phyloP scores from a whole-genome alignment of 1,139 yeast species.

The Saccharomyces hybrid region DNA sequence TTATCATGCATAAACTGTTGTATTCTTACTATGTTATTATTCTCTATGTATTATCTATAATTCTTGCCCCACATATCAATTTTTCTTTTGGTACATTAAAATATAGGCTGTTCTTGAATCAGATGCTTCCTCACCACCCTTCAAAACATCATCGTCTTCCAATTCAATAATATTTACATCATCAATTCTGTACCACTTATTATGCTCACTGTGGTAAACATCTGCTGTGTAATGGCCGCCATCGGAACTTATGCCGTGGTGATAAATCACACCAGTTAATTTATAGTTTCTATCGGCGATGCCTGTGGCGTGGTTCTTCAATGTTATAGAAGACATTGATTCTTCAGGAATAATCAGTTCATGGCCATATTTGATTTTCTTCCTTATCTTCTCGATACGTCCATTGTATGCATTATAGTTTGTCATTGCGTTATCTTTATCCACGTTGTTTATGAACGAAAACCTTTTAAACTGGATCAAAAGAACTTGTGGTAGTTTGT shows the following conservation, averaged over 20 bases:
- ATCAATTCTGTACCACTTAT: conserved; percentile 80
- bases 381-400: conserved; percentile 44
- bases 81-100: conserved; percentile 50
- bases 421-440: conserved; percentile 31
- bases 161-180: conserved; percentile 59
- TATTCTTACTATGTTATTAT: background rate
- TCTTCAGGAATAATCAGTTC: conserved; percentile 48
- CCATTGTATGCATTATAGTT: conserved; percentile 35
- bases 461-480: conserved; percentile 85
- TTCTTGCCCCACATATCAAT: conserved; percentile 16
- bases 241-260: conserved; percentile 85
- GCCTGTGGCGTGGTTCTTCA: conserved; percentile 25
- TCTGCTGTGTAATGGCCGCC: conserved; percentile 97
- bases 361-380: conserved; percentile 51
- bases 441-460: conserved; percentile 46
- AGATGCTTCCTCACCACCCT: conserved; percentile 39
- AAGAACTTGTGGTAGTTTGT: conserved; percentile 68
- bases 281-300: conserved; percentile 37
- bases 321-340: conserved; percentile 39
- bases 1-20: too few relatives aligned
- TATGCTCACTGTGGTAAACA: conserved; percentile 42
- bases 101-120: conserved; percentile 69
- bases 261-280: conserved; percentile 84
- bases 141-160: conserved; percentile 44
- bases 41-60: background rate